Evolutionary conservation across 1,139 yeast genomes (phyloP).

Genomic region (Suhomyces chickasaworum): DNA sequence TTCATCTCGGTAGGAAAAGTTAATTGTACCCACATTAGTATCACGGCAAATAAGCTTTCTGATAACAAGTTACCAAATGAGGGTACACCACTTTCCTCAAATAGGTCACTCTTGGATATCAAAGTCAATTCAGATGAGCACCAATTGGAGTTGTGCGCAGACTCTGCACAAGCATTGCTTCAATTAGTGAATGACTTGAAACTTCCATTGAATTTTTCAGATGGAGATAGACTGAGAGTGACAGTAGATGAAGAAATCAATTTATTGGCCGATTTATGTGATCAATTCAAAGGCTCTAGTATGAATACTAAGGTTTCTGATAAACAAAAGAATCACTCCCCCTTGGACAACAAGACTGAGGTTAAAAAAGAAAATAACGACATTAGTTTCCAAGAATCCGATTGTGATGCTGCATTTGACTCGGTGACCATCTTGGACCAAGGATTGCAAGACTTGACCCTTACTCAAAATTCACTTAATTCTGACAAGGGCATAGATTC

Average conservation of each 20-base stretch:
- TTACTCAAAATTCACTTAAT: constrained; percentile 1
- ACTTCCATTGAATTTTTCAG: constrained; percentile 60
- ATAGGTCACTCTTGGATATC: constrained; percentile 39
- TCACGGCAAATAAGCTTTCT: constrained; percentile 35
- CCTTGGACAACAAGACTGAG: background rate
- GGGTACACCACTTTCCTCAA: constrained; percentile 23
- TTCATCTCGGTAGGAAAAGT: constrained; percentile 48
- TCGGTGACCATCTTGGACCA: constrained; percentile 9
- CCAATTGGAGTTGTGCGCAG: constrained; percentile 73
- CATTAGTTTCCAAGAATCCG: constrained; percentile 26
- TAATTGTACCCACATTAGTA: constrained; percentile 44
- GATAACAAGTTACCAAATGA: constrained; percentile 26
- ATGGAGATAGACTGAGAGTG: constrained; percentile 56
- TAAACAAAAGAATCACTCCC: background rate
- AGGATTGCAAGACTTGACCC: constrained; percentile 6
- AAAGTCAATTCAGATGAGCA: constrained; percentile 53
- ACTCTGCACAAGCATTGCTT: constrained; percentile 70
- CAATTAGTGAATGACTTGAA: constrained; percentile 74
- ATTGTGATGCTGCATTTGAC: constrained; percentile 16
- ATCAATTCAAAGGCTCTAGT: constrained; percentile 24
- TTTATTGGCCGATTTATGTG: constrained; percentile 51
- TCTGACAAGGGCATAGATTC: constrained; percentile 4
- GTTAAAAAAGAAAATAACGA: background rate
- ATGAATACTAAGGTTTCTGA: background rate
- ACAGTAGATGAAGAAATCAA: constrained; percentile 39